These are phyloP conservation scores for Penicillium macrosclerotiorum DNA, from an alignment of 495 filamentous ascomycete species.

Conservation along the genomic window DNA sequence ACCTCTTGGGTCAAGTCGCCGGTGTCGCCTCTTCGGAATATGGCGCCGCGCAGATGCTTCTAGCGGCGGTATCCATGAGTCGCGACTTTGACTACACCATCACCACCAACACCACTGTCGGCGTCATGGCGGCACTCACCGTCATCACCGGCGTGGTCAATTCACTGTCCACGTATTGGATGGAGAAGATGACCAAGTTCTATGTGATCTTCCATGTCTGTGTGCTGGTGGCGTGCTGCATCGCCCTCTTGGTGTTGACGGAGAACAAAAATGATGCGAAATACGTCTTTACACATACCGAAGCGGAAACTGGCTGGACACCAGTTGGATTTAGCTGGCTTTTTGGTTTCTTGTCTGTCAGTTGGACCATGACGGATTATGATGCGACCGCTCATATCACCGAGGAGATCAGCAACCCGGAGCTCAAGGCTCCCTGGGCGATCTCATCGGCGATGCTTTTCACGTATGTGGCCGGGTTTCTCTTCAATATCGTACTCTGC, in stretches of 20 bases:
- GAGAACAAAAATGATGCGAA: constrained; percentile 56
- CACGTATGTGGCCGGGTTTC: constrained; percentile 58
- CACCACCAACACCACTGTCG: constrained; percentile 51
- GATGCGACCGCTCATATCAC: constrained; percentile 61
- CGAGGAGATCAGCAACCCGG: constrained; percentile 60
- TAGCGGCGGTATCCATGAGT: constrained; percentile 64
- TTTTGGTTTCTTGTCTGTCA: constrained; percentile 67
- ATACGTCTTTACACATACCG: constrained; percentile 65
- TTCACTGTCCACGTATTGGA: constrained; percentile 56
- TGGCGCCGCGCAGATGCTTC: constrained; percentile 63
- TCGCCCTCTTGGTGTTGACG: constrained; percentile 57
- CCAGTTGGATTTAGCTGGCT: constrained; percentile 66
- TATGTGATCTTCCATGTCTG: constrained; percentile 66
- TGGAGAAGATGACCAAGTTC: constrained; percentile 62
- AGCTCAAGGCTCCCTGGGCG: constrained; percentile 58
- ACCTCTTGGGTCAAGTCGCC: constrained; percentile 63
- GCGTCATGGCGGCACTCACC: constrained; percentile 59
- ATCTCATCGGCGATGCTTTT: constrained; percentile 59
- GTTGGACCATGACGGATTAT: constrained; percentile 62
- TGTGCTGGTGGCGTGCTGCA: constrained; percentile 55
- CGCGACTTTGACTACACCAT: constrained; percentile 54
- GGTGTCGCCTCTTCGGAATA: constrained; percentile 67
- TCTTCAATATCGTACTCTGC: constrained; percentile 63
- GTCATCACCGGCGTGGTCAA: constrained; percentile 56
- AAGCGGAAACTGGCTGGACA: constrained; percentile 58